Conservation (phyloP, 2,329 filamentous ascomycete genomes). For the Hirsutella rhossiliensis region DNA sequence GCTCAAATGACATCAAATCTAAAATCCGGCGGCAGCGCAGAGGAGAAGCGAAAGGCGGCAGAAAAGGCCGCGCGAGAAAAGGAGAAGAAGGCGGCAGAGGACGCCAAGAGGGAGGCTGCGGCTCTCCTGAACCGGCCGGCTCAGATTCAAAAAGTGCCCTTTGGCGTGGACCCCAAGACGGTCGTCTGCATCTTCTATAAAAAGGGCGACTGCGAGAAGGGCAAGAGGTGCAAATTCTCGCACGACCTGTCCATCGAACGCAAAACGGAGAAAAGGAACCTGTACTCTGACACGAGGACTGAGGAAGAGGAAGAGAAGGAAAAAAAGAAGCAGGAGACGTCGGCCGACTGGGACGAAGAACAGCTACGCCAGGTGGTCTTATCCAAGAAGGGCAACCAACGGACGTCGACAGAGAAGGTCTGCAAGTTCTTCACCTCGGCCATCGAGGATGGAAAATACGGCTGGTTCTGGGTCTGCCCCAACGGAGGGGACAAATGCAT, state of each 20-base stretch:
- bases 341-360: conserved; percentile 95
- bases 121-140: conserved; percentile 82
- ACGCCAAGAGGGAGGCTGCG: conserved; percentile 67
- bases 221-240: conserved; percentile 94
- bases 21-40: conserved; percentile 63
- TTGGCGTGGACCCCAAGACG: conserved; percentile 96
- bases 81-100: conserved; percentile 85
- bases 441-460: conserved; percentile 96
- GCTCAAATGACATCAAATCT: conserved; percentile 67
- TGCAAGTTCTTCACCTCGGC: conserved; percentile 98
- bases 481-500: conserved; percentile 97
- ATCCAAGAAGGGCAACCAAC: conserved; percentile 95
- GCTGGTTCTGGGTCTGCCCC: conserved; percentile 98
- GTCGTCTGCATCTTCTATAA: conserved; percentile 95
- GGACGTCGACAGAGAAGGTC: conserved; percentile 92
- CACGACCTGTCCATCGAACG: conserved; percentile 84
- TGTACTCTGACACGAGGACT: conserved; percentile 76
- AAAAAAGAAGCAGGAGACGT: conserved; percentile 80
- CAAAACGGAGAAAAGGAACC: conserved; percentile 81
- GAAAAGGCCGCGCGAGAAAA: conserved; percentile 59
- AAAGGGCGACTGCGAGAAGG: conserved; percentile 95
- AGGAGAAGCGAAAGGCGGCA: conserved; percentile 70
- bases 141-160: conserved; percentile 94
- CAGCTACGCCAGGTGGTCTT: conserved; percentile 83
- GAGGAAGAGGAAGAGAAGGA: conserved; percentile 57